Evolutionary conservation across 176 grass and related monocot genomes (phyloP).

Genomic region (Bolboschoenus planiculmis): DNA sequence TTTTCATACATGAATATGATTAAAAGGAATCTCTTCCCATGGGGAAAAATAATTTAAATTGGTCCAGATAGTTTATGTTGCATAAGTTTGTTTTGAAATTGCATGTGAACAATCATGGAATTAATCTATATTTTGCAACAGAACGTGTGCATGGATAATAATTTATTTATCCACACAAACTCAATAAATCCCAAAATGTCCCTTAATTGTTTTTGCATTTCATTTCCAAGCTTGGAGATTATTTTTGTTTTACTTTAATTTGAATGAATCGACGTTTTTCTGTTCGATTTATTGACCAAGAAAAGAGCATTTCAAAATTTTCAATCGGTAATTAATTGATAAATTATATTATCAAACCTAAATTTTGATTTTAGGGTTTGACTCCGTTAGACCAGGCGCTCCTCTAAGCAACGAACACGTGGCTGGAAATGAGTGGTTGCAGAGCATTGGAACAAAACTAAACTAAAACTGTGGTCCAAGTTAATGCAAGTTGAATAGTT

Average conservation of each 20-base stretch:
- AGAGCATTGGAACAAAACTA: not conserved
- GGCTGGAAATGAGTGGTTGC: not conserved
- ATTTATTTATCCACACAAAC: not conserved
- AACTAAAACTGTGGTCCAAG: not conserved
- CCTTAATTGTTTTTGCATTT: no score
- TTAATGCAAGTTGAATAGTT: not conserved
- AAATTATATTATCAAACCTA: not conserved
- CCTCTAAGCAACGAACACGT: not conserved
- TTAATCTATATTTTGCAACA: not conserved
- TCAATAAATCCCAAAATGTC: no score
- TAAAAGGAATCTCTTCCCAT: no score
- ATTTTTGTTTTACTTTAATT: not conserved
- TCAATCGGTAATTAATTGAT: not conserved
- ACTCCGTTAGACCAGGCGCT: not conserved
- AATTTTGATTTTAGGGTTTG: conserved; percentile 1
- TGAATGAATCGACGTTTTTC: not conserved
- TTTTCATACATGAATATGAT: not conserved
- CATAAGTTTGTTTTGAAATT: no score
- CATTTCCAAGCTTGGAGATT: not conserved
- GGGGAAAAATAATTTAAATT: no score
- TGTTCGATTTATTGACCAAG: not conserved
- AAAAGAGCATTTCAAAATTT: not conserved
- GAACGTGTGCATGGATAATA: not conserved
- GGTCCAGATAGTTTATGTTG: no score
- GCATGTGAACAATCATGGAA: no score